Conservation (phyloP, 2,329 filamentous ascomycete genomes). For the Exutisphaerella laricina region DNA sequence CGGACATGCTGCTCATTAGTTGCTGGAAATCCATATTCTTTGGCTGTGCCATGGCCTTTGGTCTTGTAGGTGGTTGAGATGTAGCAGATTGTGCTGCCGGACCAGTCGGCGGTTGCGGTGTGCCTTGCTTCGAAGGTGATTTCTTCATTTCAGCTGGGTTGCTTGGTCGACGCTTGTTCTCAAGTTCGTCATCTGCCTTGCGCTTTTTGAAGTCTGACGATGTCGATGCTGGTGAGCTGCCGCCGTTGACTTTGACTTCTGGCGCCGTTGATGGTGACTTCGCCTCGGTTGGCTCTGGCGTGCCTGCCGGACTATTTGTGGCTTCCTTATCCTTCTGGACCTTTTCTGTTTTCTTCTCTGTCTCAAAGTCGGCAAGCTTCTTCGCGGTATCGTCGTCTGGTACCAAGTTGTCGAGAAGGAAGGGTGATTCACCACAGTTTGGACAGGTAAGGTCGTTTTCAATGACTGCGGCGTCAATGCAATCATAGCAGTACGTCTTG, state of each 20-base stretch:
- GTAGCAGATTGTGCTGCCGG: conserved; percentile 14
- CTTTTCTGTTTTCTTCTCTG: conserved; percentile 46
- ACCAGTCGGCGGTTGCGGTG: conserved; percentile 34
- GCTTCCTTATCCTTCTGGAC: conserved; percentile 41
- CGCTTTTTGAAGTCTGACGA: conserved; percentile 64
- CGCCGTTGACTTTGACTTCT: conserved; percentile 28
- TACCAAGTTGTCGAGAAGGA: conserved; percentile 80
- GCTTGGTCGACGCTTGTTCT: conserved; percentile 39
- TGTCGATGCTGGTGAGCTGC: conserved; percentile 29
- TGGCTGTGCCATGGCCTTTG: conserved; percentile 19
- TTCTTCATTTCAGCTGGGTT: conserved; percentile 43
- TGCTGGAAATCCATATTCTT: conserved; percentile 39
- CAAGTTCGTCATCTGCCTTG: conserved; percentile 64
- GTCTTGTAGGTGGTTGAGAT: conserved; percentile 22
- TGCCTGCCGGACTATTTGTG: conserved; percentile 34
- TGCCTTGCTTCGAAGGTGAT: conserved; percentile 32
- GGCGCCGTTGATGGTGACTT: conserved; percentile 15
- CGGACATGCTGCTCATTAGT: conserved; percentile 41
- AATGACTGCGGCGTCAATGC: conserved; percentile 98
- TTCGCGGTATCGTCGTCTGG: conserved; percentile 79
- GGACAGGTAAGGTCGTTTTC: conserved; percentile 98
- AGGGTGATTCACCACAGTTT: conserved; percentile 79
- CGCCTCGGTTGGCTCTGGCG: conserved; percentile 16
- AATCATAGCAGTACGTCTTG: conserved; percentile 98
- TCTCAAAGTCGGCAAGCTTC: conserved; percentile 72